A percentile compares a stretch with the other conserved stretches of the same genome.
Conservation (phyloP, 2,329 filamentous ascomycete genomes). For the Diplodia corticola region DNA sequence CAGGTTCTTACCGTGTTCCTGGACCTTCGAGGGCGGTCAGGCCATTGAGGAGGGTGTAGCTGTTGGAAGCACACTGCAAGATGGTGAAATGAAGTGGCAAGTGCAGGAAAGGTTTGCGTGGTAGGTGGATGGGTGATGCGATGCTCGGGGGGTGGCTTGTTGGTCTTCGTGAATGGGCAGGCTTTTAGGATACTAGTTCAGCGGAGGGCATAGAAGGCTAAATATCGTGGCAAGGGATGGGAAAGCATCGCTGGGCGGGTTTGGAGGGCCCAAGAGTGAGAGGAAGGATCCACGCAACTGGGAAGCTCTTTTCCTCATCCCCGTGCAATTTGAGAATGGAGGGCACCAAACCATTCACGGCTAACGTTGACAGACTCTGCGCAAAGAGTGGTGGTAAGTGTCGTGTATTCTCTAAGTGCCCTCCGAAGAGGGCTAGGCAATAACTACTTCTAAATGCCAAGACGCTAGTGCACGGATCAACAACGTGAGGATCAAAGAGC, state of each 20-base stretch:
- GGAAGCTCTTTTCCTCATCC: too few relatives aligned
- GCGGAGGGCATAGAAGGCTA: background rate
- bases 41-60: constrained; percentile 31
- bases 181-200: background rate
- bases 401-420: too few relatives aligned
- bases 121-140: background rate
- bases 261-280: background rate
- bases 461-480: too few relatives aligned
- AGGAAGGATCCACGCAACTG: too few relatives aligned
- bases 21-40: constrained; percentile 35
- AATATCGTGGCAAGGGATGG: background rate
- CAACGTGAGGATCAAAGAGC: too few relatives aligned
- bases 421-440: too few relatives aligned
- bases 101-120: background rate
- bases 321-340: too few relatives aligned
- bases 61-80: constrained; percentile 29
- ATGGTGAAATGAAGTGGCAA: constrained; percentile 30
- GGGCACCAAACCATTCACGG: too few relatives aligned
- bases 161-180: background rate
- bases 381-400: too few relatives aligned
- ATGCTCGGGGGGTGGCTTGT: background rate
- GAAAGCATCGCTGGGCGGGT: background rate
- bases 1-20: constrained; percentile 43
- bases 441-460: too few relatives aligned
- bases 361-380: too few relatives aligned